These are phyloP conservation scores for Aspergillus baeticus DNA, from an alignment of 495 filamentous ascomycete species.

Conservation along the genomic window DNA sequence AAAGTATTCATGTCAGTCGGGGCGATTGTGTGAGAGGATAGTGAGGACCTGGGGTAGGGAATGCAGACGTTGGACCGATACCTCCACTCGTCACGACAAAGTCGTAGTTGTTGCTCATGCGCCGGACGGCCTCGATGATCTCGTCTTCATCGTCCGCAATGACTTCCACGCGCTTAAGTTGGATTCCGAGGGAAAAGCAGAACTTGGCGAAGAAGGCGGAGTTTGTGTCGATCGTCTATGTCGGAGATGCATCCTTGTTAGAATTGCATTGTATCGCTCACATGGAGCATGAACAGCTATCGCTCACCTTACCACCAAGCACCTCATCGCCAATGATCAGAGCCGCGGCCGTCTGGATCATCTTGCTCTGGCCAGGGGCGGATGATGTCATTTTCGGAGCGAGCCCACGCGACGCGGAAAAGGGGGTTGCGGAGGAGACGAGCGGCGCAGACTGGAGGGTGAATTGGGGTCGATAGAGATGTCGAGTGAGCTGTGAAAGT, in stretches of 20 bases:
- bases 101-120: conserved; percentile 87
- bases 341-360: conserved; percentile 87
- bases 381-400: conserved; percentile 56
- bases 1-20: neutral
- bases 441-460: conserved; percentile 36
- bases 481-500: conserved; percentile 68
- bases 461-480: conserved; percentile 64
- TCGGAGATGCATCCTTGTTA: neutral
- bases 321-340: conserved; percentile 97
- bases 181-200: conserved; percentile 89
- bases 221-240: conserved; percentile 84
- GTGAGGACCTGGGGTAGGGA: conserved; percentile 11
- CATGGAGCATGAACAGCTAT: neutral
- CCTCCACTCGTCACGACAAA: conserved; percentile 93
- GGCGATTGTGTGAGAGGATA: neutral
- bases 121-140: conserved; percentile 80
- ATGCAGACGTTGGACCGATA: conserved; percentile 83
- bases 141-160: conserved; percentile 88
- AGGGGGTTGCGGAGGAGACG: conserved; percentile 45
- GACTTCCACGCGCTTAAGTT: conserved; percentile 84
- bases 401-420: conserved; percentile 21
- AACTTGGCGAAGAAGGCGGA: conserved; percentile 88
- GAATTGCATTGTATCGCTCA: neutral
- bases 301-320: conserved; percentile 85
- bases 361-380: conserved; percentile 49